phyloP scores from a whole-genome alignment of 202 grass and related monocot species.

The Setaria italica region DNA sequence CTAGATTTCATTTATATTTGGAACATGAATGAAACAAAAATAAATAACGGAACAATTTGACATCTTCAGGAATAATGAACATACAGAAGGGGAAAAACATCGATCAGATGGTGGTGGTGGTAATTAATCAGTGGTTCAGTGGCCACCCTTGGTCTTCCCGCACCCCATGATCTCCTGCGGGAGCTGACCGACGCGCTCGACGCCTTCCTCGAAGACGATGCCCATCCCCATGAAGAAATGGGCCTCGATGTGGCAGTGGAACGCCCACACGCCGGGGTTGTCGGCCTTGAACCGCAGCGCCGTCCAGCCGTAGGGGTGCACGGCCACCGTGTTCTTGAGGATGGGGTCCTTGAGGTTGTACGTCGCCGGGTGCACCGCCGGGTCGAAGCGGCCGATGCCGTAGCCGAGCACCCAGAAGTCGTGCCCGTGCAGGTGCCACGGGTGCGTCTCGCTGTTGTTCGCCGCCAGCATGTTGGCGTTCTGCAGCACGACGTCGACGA shows the following conservation, averaged over 20 bases:
- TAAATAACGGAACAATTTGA: background rate
- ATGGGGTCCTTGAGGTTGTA: conserved; percentile 73
- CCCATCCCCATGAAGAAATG: conserved; percentile 96
- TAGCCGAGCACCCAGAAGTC: conserved; percentile 93
- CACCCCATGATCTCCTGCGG: conserved; percentile 68
- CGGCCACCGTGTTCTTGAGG: conserved; percentile 75
- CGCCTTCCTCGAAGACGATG: conserved; percentile 74
- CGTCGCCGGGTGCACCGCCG: conserved; percentile 45
- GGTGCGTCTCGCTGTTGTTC: conserved; percentile 79
- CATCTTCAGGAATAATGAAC: no score
- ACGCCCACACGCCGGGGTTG: conserved; percentile 85
- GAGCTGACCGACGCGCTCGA: conserved; percentile 56
- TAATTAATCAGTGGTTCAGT: background rate
- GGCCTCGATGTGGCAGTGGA: conserved; percentile 89
- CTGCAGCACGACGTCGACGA: conserved; percentile 83
- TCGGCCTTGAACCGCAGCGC: conserved; percentile 73
- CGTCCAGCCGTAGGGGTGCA: conserved; percentile 78
- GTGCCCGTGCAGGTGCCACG: conserved; percentile 91
- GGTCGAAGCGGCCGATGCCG: conserved; percentile 63
- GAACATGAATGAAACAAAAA: background rate
- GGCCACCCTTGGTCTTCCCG: conserved; percentile 41
- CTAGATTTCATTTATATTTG: background rate
- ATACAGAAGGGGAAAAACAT: background rate
- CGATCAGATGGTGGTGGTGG: background rate
- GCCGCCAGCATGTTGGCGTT: conserved; percentile 61